These are phyloP conservation scores for Suhomyces bolitotheri DNA, from an alignment of 1,139 yeast species.

Conservation along the genomic window DNA sequence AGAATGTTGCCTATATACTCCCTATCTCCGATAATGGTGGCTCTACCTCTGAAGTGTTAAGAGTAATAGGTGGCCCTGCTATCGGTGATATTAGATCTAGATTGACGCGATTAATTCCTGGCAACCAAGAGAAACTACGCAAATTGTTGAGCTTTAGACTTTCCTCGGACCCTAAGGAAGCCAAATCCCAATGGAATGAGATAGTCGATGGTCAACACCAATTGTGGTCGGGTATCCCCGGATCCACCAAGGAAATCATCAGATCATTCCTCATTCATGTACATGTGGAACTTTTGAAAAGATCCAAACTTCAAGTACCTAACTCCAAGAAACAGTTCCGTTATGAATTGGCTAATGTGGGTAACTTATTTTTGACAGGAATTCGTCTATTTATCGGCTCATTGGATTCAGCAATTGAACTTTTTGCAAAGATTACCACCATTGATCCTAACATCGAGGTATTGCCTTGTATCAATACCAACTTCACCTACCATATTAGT, in stretches of 20 bases:
- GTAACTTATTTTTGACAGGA: constrained; percentile 82
- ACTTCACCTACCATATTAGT: constrained; percentile 82
- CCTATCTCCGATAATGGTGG: constrained; percentile 96
- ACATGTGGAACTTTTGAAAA: constrained; percentile 72
- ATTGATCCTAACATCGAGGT: constrained; percentile 59
- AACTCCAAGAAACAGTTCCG: constrained; percentile 54
- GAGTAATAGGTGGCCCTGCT: constrained; percentile 93
- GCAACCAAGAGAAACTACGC: constrained; percentile 43
- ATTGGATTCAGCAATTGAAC: constrained; percentile 78
- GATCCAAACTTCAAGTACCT: constrained; percentile 50
- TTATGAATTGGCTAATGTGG: constrained; percentile 79
- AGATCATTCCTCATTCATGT: constrained; percentile 78
- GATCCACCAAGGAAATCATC: constrained; percentile 70
- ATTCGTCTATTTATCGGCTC: constrained; percentile 81
- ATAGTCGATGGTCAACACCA: constrained; percentile 79
- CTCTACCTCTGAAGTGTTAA: constrained; percentile 84
- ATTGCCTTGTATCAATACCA: constrained; percentile 81
- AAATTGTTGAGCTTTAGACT: constrained; percentile 62
- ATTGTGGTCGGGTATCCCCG: constrained; percentile 63
- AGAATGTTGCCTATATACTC: constrained; percentile 59
- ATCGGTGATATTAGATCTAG: constrained; percentile 90
- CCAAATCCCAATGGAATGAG: constrained; percentile 71
- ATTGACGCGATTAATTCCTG: constrained; percentile 68
- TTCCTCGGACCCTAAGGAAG: constrained; percentile 50
- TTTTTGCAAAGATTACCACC: constrained; percentile 66